Conservation (phyloP, 306 rosid genomes). For the Lathyrus oleraceus region DNA sequence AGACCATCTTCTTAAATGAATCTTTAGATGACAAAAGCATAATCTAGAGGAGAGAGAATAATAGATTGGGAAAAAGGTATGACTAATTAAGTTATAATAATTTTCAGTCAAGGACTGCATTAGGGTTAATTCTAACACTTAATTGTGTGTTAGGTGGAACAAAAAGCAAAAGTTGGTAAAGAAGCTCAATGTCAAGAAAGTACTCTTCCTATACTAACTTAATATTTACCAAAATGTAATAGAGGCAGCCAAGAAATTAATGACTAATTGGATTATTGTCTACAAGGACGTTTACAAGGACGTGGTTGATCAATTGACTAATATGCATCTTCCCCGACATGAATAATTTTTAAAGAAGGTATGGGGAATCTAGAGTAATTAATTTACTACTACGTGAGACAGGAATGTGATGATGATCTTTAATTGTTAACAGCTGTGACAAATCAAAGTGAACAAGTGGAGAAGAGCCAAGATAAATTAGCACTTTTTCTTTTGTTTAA, state of each 20-base stretch:
- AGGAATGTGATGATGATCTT: slow-evolving; percentile 26
- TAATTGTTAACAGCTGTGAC: slow-evolving; percentile 46
- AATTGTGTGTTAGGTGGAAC: slow-evolving; percentile 30
- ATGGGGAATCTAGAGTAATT: slow-evolving; percentile 22
- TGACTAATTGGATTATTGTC: slow-evolving; percentile 32
- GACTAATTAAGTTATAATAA: not conserved
- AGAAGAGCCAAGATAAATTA: slow-evolving; percentile 33
- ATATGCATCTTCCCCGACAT: slow-evolving; percentile 14
- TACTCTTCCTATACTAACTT: not conserved
- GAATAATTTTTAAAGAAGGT: not conserved
- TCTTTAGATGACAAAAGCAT: not conserved
- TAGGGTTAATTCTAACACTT: slow-evolving; percentile 7
- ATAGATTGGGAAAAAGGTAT: not conserved
- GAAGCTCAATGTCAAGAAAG: slow-evolving; percentile 26
- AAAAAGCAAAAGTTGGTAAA: not conserved
- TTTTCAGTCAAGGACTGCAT: not conserved
- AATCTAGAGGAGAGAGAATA: too few species aligned
- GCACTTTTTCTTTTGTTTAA: slow-evolving; percentile 27
- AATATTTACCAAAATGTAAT: not conserved
- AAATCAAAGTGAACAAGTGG: slow-evolving; percentile 21
- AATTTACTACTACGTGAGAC: slow-evolving; percentile 25
- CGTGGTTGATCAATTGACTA: not conserved
- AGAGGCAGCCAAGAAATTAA: slow-evolving; percentile 45
- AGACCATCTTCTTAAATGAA: too few species aligned
- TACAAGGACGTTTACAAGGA: slow-evolving; percentile 33